Evolutionary conservation across 495 filamentous ascomycete genomes (phyloP).

Genomic region (Sphaerosporella brunnea): DNA sequence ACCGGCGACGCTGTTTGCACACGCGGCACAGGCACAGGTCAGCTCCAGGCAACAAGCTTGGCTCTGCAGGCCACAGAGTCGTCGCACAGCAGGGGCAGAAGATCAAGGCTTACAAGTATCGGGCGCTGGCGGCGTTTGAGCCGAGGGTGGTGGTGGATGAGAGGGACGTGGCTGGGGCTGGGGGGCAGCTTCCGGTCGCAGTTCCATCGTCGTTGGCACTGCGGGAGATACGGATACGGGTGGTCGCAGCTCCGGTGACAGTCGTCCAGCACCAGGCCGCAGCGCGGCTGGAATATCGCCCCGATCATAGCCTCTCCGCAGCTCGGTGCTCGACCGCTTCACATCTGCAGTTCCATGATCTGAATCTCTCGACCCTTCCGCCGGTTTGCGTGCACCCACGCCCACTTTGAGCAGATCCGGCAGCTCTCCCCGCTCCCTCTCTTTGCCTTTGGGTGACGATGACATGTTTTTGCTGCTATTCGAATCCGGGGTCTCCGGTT

Average conservation of each 20-base stretch:
- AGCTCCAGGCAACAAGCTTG: neutral
- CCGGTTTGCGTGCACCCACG: neutral
- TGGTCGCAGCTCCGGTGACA: neutral
- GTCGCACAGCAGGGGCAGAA: neutral
- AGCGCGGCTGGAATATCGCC: conserved; percentile 12
- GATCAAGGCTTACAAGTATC: neutral
- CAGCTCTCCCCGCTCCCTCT: conserved; percentile 8
- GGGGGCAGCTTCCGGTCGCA: too few species aligned
- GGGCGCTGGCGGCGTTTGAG: neutral
- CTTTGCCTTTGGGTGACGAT: conserved; percentile 2
- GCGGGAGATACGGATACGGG: too few species aligned
- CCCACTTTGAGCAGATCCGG: conserved; percentile 15
- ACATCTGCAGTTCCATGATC: neutral
- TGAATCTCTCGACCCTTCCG: neutral
- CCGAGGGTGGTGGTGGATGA: neutral
- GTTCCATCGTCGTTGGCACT: too few species aligned
- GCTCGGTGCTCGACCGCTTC: conserved; percentile 5
- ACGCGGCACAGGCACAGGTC: neutral
- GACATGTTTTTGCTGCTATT: conserved; percentile 5
- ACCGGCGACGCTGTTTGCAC: conserved; percentile 2
- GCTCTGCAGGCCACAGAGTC: too few species aligned
- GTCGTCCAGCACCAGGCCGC: conserved; percentile 8
- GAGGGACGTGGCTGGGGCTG: too few species aligned
- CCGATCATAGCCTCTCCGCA: conserved; percentile 8
- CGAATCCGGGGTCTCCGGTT: conserved; percentile 2